Evolutionary conservation across 2,329 filamentous ascomycete species (phyloP).

Genomic region (Alternaria sp.): DNA sequence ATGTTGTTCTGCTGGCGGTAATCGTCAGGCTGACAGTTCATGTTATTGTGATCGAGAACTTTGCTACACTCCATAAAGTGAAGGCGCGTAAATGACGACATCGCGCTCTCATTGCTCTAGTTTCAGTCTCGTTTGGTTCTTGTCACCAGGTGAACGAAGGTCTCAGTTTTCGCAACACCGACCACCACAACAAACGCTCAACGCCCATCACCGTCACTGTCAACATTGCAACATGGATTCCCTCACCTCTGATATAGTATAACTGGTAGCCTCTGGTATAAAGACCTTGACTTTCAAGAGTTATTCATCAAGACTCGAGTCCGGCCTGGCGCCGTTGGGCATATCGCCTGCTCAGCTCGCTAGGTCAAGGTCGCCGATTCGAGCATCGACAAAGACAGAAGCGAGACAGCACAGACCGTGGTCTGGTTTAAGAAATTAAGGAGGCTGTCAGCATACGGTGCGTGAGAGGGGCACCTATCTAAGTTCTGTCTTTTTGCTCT

Average conservation of each 20-base stretch:
- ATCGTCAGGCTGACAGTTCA: neutral
- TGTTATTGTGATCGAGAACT: neutral
- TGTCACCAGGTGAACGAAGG: slow-evolving; percentile 4
- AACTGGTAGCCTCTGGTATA: neutral
- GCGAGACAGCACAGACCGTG: slow-evolving; percentile 3
- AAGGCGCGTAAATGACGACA: neutral
- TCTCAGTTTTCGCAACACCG: neutral
- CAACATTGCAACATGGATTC: neutral
- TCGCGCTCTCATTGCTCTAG: neutral
- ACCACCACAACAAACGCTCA: slow-evolving; percentile 6
- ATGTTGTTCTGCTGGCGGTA: neutral
- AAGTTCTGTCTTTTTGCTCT: slow-evolving; percentile 5
- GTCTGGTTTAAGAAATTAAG: slow-evolving; percentile 1
- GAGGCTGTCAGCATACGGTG: slow-evolving; percentile 1
- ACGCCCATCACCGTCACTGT: neutral
- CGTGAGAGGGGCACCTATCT: slow-evolving; percentile 6
- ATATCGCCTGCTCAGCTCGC: neutral
- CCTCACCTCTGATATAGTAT: neutral
- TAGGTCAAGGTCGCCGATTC: neutral
- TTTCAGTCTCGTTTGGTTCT: neutral
- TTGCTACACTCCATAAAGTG: neutral
- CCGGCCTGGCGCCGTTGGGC: neutral
- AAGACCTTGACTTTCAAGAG: neutral
- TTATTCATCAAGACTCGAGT: neutral
- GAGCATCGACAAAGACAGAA: neutral